Base-by-base conservation (phyloP, 345 rosid genomes). In the Populus pruinosa region DNA sequence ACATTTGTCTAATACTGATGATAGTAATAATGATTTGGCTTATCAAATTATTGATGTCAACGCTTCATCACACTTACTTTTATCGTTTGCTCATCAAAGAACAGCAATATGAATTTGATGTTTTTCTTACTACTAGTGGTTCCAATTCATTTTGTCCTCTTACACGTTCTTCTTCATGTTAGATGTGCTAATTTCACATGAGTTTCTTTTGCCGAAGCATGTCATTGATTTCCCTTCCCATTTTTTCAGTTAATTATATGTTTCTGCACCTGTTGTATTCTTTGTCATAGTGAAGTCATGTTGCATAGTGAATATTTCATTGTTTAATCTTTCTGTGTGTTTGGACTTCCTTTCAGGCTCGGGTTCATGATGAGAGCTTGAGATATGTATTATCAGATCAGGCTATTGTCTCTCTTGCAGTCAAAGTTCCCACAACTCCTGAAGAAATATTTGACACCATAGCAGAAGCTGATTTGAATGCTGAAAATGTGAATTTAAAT, bases 341-440 rank as follows among this genome's bases (percentile, higher is more conserved):
- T 38, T 78, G 70, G 53, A 33, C 59, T 76, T 77, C 72, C 71
- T 86, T 83, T 77, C 88, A 93, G 99, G 98, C 95, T 77, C 94
- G 97, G 43, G 85, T 93, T 66, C 98, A 93, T 87, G 99, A 93
- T 81, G 99, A 96, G 88, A 92, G 98, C 87, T 83, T 85, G 18
- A 90, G 93, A 84, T 92, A 80, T 84, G 91, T 92, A 35, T 74
- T 96, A 83, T 89, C 98, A 53, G 99, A 96, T 78, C 94, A 87
- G 73, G 97, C 97, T 49, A 81, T 96, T 73, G 73, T 88, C 76
- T 87, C 90, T 74, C 90, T 96, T 49, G 91, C 96, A 21, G 78
- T 63, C 68, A 87, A 87, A 80, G 80, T 73, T 71, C 91, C 90
- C 29, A 75, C 84, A 68, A 82, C 85, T 76, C 63, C 77, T 12